Evolutionary conservation across 768 basidiomycete species (phyloP).

Genomic region (Leccinellum rugosiceps): DNA sequence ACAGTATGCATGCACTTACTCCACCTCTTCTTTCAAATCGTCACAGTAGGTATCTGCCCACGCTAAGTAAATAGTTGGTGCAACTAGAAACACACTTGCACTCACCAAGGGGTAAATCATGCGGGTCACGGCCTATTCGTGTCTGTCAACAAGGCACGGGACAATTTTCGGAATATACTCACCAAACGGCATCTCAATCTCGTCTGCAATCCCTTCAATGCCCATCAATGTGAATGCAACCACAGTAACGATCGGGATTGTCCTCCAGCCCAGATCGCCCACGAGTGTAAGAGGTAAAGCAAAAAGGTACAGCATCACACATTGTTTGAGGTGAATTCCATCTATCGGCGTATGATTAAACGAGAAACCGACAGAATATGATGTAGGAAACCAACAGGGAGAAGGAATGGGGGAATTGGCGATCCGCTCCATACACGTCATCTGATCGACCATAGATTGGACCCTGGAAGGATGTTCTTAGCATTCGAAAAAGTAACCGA

Average conservation of each 20-base stretch:
- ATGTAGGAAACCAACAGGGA: constrained; percentile 49
- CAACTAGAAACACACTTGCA: neutral
- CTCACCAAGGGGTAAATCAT: constrained; percentile 74
- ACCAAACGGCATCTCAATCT: constrained; percentile 96
- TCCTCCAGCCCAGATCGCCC: constrained; percentile 77
- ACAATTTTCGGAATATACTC: constrained; percentile 12
- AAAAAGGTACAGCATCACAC: constrained; percentile 89
- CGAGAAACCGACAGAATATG: neutral
- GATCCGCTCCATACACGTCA: constrained; percentile 86
- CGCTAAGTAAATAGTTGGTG: neutral
- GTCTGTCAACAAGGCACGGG: neutral
- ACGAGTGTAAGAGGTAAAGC: constrained; percentile 86
- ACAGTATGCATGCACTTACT: constrained; percentile 45
- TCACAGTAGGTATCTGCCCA: constrained; percentile 74
- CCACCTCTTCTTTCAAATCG: constrained; percentile 81
- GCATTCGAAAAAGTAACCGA: neutral
- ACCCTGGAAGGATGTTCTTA: constrained; percentile 44
- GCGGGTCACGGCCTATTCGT: constrained; percentile 50
- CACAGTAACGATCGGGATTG: constrained; percentile 81
- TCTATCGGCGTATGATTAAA: constrained; percentile 41
- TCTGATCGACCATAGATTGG: constrained; percentile 79
- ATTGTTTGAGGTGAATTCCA: constrained; percentile 92
- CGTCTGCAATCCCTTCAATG: constrained; percentile 92
- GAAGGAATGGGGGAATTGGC: constrained; percentile 83
- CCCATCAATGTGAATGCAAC: constrained; percentile 92